Conservation (phyloP, 345 rosid species). For the Euphorbia pulcherrima region DNA sequence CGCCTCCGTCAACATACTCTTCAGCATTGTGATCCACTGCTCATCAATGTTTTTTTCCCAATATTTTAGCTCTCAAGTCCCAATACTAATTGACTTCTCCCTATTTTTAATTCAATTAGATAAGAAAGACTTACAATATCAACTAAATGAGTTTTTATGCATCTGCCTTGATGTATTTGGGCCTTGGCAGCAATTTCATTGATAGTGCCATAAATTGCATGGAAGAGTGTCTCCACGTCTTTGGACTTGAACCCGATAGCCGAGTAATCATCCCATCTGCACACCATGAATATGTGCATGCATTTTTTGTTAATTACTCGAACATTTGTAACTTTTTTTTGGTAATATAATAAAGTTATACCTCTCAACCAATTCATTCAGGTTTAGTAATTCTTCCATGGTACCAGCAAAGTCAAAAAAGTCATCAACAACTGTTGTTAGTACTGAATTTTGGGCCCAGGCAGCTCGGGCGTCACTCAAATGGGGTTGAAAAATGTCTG, state of each 20-base stretch:
- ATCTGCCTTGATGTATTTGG: slow-evolving; percentile 1
- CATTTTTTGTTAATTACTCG: no score
- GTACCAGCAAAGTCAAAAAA: slow-evolving; percentile 19
- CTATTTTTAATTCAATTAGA: no score
- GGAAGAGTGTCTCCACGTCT: slow-evolving; percentile 15
- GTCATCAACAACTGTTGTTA: slow-evolving; percentile 16
- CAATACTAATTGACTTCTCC: no score
- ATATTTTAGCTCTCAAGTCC: no score
- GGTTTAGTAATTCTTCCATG: slow-evolving; percentile 17
- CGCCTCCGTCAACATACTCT: slow-evolving; percentile 10
- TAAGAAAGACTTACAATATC: slow-evolving; percentile 11
- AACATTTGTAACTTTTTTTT: no score
- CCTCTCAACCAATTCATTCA: slow-evolving; percentile 12
- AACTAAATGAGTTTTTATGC: slow-evolving; percentile 7
- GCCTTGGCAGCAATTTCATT: slow-evolving; percentile 15
- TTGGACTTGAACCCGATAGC: slow-evolving; percentile 12
- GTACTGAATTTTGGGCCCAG: slow-evolving; percentile 18
- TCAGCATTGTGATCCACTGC: slow-evolving; percentile 19
- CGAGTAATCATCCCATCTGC: slow-evolving; percentile 16
- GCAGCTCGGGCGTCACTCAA: slow-evolving; percentile 12
- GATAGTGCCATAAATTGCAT: slow-evolving; percentile 13
- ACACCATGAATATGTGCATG: background rate
- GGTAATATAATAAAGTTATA: background rate
- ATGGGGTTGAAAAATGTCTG: slow-evolving; percentile 4
- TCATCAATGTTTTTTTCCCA: background rate